A percentile compares a stretch with the other conserved stretches of the same genome.
Conservation (phyloP, 176 grass and related monocot genomes). For the Avena atlantica region DNA sequence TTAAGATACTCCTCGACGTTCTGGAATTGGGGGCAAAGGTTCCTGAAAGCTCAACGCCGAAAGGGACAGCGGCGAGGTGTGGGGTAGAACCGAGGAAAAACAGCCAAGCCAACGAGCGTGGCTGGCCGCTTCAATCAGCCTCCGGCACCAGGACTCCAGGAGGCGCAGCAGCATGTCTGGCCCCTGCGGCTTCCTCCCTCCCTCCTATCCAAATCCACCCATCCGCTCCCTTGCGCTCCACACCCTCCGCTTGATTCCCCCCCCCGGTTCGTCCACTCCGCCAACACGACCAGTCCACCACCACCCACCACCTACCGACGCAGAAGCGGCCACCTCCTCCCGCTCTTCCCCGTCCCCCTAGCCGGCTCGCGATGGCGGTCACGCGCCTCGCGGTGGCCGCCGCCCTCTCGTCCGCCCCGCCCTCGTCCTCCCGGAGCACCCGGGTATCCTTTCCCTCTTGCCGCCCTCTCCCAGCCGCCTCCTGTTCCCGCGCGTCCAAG, state of each 20-base stretch:
- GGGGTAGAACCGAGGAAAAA: not conserved
- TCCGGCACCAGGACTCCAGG: not conserved
- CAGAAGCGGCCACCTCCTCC: not conserved
- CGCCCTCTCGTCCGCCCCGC: constrained; percentile 41
- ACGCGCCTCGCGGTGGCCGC: constrained; percentile 63
- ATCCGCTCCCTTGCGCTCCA: constrained; percentile 16
- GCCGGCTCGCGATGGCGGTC: constrained; percentile 52
- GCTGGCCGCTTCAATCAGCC: not conserved
- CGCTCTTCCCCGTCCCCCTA: not conserved
- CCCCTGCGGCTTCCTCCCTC: not conserved
- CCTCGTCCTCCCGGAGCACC: constrained; percentile 51
- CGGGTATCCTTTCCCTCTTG: constrained; percentile 6
- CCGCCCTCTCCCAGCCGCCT: constrained; percentile 23
- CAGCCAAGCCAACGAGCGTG: too few species aligned
- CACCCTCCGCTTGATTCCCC: constrained; percentile 27
- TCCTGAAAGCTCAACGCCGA: constrained; percentile 7
- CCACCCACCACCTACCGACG: constrained; percentile 9
- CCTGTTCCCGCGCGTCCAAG: constrained; percentile 7
- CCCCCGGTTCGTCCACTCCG: not conserved
- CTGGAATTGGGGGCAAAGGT: not conserved
- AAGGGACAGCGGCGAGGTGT: constrained; percentile 21
- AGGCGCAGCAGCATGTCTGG: not conserved
- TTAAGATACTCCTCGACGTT: too few species aligned
- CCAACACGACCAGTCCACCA: not conserved
- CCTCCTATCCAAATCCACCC: constrained; percentile 29